Conservation (phyloP, 768 basidiomycete species). For the Lyophyllum decastes region DNA sequence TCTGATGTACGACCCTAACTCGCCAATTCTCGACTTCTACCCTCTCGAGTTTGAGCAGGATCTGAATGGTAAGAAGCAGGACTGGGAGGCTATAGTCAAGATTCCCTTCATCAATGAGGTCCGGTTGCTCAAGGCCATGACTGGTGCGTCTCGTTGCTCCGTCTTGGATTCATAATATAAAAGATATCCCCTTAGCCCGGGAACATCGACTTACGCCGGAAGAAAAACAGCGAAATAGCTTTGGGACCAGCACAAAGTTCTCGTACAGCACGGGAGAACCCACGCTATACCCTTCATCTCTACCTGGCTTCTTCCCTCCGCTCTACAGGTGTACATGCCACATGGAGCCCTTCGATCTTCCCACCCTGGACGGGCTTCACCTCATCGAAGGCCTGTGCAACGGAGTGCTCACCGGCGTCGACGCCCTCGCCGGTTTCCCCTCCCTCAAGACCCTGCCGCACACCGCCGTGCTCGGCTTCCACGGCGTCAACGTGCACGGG, state of each 20-base stretch:
- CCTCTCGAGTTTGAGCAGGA: constrained; percentile 90
- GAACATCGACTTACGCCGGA: constrained; percentile 77
- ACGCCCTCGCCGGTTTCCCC: constrained; percentile 94
- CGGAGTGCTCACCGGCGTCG: constrained; percentile 82
- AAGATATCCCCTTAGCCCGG: constrained; percentile 49
- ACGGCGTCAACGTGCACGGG: constrained; percentile 93
- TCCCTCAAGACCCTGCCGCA: constrained; percentile 89
- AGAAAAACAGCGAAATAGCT: constrained; percentile 74
- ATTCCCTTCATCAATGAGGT: constrained; percentile 94
- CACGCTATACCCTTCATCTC: constrained; percentile 82
- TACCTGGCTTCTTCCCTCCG: constrained; percentile 94
- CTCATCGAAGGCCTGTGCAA: constrained; percentile 86
- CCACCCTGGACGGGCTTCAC: constrained; percentile 83
- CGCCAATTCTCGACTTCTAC: constrained; percentile 94
- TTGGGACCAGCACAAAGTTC: constrained; percentile 83
- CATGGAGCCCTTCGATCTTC: constrained; percentile 85
- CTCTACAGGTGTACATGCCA: constrained; percentile 77
- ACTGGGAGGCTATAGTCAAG: constrained; percentile 99
- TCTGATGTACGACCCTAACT: constrained; percentile 82
- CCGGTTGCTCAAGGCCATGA: constrained; percentile 82
- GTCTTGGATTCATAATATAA: neutral
- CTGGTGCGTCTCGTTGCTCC: constrained; percentile 45
- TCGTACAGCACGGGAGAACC: constrained; percentile 63
- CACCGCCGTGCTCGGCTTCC: constrained; percentile 73
- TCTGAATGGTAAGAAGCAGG: constrained; percentile 96